phyloP scores from a whole-genome alignment of 2,329 filamentous ascomycete genomes.

The Phialocephala sp. region DNA sequence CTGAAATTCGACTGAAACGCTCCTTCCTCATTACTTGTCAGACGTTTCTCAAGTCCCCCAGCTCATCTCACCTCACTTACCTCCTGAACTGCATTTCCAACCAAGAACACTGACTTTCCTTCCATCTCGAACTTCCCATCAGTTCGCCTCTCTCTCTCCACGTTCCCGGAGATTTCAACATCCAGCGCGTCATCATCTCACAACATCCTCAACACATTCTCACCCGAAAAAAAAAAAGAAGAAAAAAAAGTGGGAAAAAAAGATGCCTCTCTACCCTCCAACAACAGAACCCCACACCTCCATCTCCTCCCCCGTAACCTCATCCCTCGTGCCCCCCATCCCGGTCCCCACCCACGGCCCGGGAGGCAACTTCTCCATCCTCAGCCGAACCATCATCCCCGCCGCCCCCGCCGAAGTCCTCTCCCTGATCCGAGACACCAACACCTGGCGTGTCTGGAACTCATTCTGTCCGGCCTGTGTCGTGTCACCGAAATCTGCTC shows the following conservation, averaged over 20 bases:
- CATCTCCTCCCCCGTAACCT: constrained; percentile 18
- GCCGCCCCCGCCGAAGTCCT: constrained; percentile 27
- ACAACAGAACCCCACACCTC: constrained; percentile 16
- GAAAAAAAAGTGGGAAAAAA: no score
- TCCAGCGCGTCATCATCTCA: constrained; percentile 9
- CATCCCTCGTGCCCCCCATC: constrained; percentile 27
- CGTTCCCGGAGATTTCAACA: neutral
- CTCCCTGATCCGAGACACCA: constrained; percentile 32
- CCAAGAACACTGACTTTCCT: neutral
- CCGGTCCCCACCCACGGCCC: constrained; percentile 34
- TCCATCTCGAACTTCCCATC: neutral
- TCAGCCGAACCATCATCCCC: constrained; percentile 29
- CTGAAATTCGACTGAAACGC: neutral
- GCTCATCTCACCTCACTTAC: neutral
- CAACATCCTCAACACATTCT: neutral
- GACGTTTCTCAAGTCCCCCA: neutral
- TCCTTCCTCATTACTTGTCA: neutral
- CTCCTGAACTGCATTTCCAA: neutral
- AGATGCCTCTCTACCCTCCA: constrained; percentile 21
- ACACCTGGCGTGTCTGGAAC: constrained; percentile 42
- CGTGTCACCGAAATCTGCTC: constrained; percentile 52
- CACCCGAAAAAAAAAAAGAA: no score
- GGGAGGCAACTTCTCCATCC: constrained; percentile 32
- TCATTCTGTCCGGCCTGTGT: constrained; percentile 67
- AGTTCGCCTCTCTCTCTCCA: neutral